Evolutionary conservation across 306 rosid genomes (phyloP).

Genomic region (Ziziphus jujuba): DNA sequence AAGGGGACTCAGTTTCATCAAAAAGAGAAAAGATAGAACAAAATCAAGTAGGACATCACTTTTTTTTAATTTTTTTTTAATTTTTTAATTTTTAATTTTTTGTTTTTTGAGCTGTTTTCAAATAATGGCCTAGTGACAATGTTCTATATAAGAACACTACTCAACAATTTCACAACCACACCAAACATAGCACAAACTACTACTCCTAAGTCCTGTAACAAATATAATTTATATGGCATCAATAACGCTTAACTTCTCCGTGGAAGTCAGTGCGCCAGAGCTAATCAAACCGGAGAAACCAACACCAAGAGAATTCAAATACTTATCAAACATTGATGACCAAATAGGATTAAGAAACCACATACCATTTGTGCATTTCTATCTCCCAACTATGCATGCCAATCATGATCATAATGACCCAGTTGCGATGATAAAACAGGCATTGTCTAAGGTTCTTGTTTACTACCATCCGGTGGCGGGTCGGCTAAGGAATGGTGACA

Average conservation of each 20-base stretch:
- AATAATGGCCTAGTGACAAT: neutral
- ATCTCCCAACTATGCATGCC: conserved; percentile 7
- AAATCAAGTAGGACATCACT: no score
- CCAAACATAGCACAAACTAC: no score
- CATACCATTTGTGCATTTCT: conserved; percentile 30
- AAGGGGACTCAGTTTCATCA: no score
- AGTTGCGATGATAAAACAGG: conserved; percentile 8
- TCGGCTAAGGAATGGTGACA: conserved; percentile 5
- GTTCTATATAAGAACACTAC: neutral
- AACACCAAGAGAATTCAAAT: conserved; percentile 12
- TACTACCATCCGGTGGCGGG: conserved; percentile 28
- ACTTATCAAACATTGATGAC: conserved; percentile 32
- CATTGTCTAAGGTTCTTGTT: conserved; percentile 18
- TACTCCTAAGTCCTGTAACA: neutral
- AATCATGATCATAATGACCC: neutral
- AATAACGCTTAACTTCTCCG: conserved; percentile 2
- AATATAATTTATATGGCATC: neutral
- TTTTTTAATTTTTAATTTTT: no score
- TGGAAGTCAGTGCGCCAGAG: conserved; percentile 9
- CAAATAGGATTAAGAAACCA: conserved; percentile 32
- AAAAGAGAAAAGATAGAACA: no score
- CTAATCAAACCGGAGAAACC: conserved; percentile 19
- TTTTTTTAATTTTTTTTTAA: no score
- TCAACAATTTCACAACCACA: neutral
- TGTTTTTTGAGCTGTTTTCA: no score